Evolutionary conservation across 331 rosid species (phyloP).

Genomic region (Dryas integrifolia): DNA sequence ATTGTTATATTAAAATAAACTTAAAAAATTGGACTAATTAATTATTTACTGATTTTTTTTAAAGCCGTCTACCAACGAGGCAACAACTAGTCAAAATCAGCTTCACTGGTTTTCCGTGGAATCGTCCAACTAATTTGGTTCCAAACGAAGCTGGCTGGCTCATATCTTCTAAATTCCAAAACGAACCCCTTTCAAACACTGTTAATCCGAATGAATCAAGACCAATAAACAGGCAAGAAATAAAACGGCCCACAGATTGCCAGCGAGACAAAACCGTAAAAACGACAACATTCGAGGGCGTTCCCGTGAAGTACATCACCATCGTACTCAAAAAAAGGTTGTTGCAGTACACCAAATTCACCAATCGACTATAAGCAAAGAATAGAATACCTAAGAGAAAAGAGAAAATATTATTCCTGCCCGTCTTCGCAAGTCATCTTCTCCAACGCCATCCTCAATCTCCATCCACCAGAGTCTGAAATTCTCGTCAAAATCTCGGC

Average conservation of each 20-base stretch:
- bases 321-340: not conserved
- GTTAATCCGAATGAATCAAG: not conserved
- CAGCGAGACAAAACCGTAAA: slow-evolving; percentile 6
- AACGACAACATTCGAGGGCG: not conserved
- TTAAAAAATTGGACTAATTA: no score
- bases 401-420: not conserved
- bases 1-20: no score
- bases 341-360: not conserved
- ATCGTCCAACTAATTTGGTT: no score
- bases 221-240: not conserved
- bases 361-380: not conserved
- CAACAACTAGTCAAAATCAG: slow-evolving; percentile 9
- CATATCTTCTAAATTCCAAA: not conserved
- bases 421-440: not conserved
- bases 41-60: no score
- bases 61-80: no score
- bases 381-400: not conserved
- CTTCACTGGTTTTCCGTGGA: no score
- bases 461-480: no score
- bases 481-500: slow-evolving; percentile 11
- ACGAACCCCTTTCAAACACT: not conserved
- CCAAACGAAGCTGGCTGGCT: not conserved
- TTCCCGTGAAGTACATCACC: not conserved
- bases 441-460: not conserved
- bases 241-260: not conserved